Evolutionary conservation across 352 stramenopile species (phyloP), one percentile per base, ranked within the genome.

Genomic region (Pythium guiyangense): DNA sequence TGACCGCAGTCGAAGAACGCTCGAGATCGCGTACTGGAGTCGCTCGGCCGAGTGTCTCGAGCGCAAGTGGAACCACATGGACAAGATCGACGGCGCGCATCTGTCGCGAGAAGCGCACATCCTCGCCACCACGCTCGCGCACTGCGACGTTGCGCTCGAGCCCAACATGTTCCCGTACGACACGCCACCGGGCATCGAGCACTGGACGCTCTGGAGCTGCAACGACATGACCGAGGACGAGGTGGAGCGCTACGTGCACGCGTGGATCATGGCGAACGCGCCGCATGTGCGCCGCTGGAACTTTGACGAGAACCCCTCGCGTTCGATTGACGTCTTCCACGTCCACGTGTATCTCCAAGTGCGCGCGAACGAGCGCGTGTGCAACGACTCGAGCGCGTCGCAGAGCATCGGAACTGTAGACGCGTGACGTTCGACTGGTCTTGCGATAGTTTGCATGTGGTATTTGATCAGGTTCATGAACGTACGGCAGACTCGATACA

Each of bases 101-200:
- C n/a, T n/a, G n/a, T n/a, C n/a, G n/a, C n/a, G n/a, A n/a, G n/a
- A n/a, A n/a, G n/a, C 51, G n/a, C 65, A 66, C 53, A 72, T 72
- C 48, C 62, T 52, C 18, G 46, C 46, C 6, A 72, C 65, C 18
- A 64, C 61, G 18, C 49, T 70, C 40, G 27, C 48, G 10, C 54
- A 54, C 40, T 45, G 39, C 17, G 48, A 50, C 49, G 59, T 49
- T 18, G 46, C 49, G 18, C 54, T 72, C 39, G 65, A 72, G 50
- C 65, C 65, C 9, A 72, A 72, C 49, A 66, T 69, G 65, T 72
- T 72, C 37, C 65, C 65, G 26, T 72, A 69, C 47, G 49, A 58
- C 14, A 72, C 61, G 11, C 65, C 65, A 5, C 25, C 18, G 2
- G 65, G 62, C 20, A 69, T 72, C 43, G 61, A 69, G 48, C 65